Conservation (phyloP, 768 basidiomycete species). For the Termitomyces sp. region DNA sequence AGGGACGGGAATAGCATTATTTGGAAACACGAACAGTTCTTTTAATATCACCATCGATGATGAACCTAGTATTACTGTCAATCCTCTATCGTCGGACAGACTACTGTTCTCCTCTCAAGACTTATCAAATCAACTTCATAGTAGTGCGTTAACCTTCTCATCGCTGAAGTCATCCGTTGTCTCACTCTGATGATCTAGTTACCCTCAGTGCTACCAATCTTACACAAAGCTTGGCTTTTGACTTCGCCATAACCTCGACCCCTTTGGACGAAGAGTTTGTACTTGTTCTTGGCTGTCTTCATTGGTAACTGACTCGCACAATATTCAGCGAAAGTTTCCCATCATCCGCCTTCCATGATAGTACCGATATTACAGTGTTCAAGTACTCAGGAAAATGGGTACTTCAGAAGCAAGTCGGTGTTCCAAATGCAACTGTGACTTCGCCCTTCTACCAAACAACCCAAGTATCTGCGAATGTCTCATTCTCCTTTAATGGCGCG, state of each 20-base stretch:
- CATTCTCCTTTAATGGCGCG: slow-evolving; percentile 14
- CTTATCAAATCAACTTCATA: slow-evolving; percentile 9
- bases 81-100: background rate
- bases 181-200: slow-evolving; percentile 2
- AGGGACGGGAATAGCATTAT: slow-evolving; percentile 11
- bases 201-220: slow-evolving; percentile 10
- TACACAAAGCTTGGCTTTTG: slow-evolving; percentile 7
- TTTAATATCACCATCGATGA: slow-evolving; percentile 13
- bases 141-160: background rate
- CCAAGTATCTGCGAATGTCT: slow-evolving; percentile 9
- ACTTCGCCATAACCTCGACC: slow-evolving; percentile 8
- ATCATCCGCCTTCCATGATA: slow-evolving; percentile 12
- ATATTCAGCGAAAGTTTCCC: slow-evolving; percentile 10
- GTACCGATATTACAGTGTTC: slow-evolving; percentile 8
- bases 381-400: slow-evolving; percentile 12
- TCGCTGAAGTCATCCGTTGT: background rate
- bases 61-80: background rate
- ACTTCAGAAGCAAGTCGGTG: slow-evolving; percentile 4
- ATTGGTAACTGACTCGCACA: background rate
- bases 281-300: background rate
- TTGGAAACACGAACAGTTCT: slow-evolving; percentile 10
- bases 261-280: slow-evolving; percentile 9
- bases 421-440: slow-evolving; percentile 13
- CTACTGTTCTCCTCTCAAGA: slow-evolving; percentile 11
- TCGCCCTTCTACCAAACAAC: slow-evolving; percentile 11